Base-by-base conservation (phyloP, 345 rosid species). In the Rhodamnia rubescens region DNA sequence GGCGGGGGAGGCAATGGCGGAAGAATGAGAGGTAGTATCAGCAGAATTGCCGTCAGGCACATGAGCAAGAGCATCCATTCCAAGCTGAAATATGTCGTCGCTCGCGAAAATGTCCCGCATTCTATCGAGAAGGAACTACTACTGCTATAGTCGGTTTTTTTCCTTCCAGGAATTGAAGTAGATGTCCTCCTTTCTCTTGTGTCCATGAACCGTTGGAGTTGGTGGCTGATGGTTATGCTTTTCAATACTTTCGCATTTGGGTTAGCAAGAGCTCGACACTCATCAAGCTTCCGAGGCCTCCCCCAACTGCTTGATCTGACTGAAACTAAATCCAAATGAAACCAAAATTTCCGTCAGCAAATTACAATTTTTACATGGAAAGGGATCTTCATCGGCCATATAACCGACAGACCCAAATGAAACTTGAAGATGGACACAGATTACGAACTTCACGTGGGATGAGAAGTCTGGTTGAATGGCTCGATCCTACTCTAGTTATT, bases 61-160 rank as follows among this genome's bases (percentile, higher is more conserved):
- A 32, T 52, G 84, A 87, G 81, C 84, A 87, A 54, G 40, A 83
- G 56, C 53, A 78, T 13, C 84, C 56, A 29, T 51, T 78, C 69
- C 49, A 53, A 29, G 58, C 86, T 61, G 80, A 84, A 74, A 15
- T 36, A 51, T 9, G 42, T 82, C 9, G 85, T 52, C 27, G 27
- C 57, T 82, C 85, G 91, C 91, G 80, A 42, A 36, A 69, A 91
- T 92, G 92, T 51, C 93, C 94, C 3, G 92, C 96, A 3, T 94
- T 95, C 4, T 91, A 92, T 2, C 32, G 55, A 53, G 61, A 50
- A 29, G 54, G 54, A 64, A 64, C 24, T 69, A 1, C 80, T 5
- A 8, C 80, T 18, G 47, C 47, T 36, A 2, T 36, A 12, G 20
- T 69, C 80, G 24, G 12, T 69, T 69, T 36, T 69, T 36, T 9